phyloP scores from a whole-genome alignment of 2,329 filamentous ascomycete species.

The Diaporthe sp. region DNA sequence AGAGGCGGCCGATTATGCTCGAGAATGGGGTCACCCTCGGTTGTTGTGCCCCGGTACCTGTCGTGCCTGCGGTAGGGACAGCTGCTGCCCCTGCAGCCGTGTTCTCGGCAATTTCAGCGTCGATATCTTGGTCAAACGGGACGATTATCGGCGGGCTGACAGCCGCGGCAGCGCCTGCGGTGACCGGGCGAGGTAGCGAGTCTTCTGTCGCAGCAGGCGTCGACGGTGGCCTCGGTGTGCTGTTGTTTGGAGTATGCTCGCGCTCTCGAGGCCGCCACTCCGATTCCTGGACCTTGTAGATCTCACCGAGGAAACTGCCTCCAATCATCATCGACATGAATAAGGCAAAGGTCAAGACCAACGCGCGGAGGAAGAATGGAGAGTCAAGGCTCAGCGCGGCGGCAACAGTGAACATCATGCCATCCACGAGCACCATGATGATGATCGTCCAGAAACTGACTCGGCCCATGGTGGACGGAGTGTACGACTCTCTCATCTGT shows the following conservation, averaged over 20 bases:
- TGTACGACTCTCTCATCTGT: slow-evolving; percentile 77
- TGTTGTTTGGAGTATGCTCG: slow-evolving; percentile 49
- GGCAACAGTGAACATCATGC: slow-evolving; percentile 70
- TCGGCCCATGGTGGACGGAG: slow-evolving; percentile 76
- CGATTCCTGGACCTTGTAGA: slow-evolving; percentile 73
- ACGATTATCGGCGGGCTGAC: slow-evolving; percentile 67
- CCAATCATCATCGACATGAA: slow-evolving; percentile 72
- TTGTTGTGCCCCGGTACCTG: slow-evolving; percentile 50
- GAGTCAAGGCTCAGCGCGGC: slow-evolving; percentile 69
- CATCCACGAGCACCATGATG: slow-evolving; percentile 75
- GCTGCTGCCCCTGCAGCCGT: slow-evolving; percentile 51
- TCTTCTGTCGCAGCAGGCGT: slow-evolving; percentile 46
- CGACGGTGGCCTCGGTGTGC: slow-evolving; percentile 46
- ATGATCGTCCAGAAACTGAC: slow-evolving; percentile 75
- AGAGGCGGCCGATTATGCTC: slow-evolving; percentile 69
- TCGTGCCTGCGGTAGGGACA: slow-evolving; percentile 50
- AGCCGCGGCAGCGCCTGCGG: slow-evolving; percentile 47
- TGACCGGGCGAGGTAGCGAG: slow-evolving; percentile 59
- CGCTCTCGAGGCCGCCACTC: slow-evolving; percentile 62
- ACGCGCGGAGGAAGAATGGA: slow-evolving; percentile 69
- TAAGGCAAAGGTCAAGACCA: slow-evolving; percentile 66
- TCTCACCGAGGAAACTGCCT: slow-evolving; percentile 70
- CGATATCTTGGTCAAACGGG: slow-evolving; percentile 74
- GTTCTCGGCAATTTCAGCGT: slow-evolving; percentile 69
- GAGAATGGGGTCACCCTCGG: slow-evolving; percentile 60